These are phyloP conservation scores for Lasiosphaeria hispida DNA, from an alignment of 495 filamentous ascomycete species.

Conservation along the genomic window DNA sequence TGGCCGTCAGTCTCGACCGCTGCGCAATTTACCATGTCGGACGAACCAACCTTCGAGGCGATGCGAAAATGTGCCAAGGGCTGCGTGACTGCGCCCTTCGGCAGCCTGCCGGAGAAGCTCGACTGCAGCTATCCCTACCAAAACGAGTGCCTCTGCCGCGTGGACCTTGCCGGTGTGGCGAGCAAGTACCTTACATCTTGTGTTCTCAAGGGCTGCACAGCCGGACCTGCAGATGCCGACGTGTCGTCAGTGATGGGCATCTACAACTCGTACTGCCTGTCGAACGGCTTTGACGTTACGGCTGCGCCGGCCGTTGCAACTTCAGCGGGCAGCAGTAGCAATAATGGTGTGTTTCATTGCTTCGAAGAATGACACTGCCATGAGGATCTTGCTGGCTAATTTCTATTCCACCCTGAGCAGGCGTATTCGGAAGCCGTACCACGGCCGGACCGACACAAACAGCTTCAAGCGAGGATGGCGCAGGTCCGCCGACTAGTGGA, in stretches of 20 bases:
- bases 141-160: conserved; percentile 14
- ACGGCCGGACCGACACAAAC: background rate
- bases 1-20: too few species aligned
- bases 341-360: background rate
- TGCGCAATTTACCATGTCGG: too few species aligned
- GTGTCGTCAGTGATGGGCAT: conserved; percentile 6
- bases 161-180: conserved; percentile 8
- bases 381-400: too few species aligned
- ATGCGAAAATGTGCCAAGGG: conserved; percentile 10
- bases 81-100: conserved; percentile 7
- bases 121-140: conserved; percentile 12
- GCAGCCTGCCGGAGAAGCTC: conserved; percentile 4
- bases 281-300: conserved; percentile 14
- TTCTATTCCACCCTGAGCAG: too few species aligned
- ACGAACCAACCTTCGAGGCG: conserved; percentile 10
- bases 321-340: background rate
- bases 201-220: conserved; percentile 1
- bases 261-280: conserved; percentile 15
- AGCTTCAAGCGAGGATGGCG: background rate
- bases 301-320: conserved; percentile 4
- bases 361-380: background rate
- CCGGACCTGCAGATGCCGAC: conserved; percentile 8
- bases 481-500: too few species aligned
- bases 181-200: conserved; percentile 13
- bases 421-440: too few species aligned